Evolutionary conservation across 2,329 filamentous ascomycete species (phyloP).

Genomic region (Fusarium scirpi): DNA sequence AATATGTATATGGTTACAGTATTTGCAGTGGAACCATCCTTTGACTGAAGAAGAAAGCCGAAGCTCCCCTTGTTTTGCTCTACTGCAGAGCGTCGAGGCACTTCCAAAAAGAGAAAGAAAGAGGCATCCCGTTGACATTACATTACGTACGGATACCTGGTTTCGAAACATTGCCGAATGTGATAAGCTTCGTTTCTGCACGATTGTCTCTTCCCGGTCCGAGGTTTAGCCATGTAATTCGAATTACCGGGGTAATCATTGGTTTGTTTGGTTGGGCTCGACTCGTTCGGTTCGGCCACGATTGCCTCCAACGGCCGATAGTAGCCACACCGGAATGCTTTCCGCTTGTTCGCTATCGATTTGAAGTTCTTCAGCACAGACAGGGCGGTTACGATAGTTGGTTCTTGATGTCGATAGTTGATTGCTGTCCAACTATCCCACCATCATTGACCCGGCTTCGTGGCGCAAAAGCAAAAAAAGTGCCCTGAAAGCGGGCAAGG

Average conservation of each 20-base stretch:
- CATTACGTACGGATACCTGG: constrained; percentile 15
- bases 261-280: neutral
- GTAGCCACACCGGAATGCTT: constrained; percentile 36
- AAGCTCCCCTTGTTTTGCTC: constrained; percentile 10
- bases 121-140: constrained; percentile 4
- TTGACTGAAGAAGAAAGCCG: constrained; percentile 29
- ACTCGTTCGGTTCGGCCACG: neutral
- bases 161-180: constrained; percentile 22
- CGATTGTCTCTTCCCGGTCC: constrained; percentile 5
- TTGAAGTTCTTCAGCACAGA: constrained; percentile 15
- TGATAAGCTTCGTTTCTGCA: constrained; percentile 26
- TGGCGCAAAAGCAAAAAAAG: constrained; percentile 20
- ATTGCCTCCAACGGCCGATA: constrained; percentile 30
- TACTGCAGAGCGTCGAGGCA: constrained; percentile 1
- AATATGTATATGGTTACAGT: neutral
- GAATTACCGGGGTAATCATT: constrained; percentile 9
- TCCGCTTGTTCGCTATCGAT: constrained; percentile 19
- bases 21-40: constrained; percentile 25
- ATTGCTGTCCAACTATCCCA: neutral
- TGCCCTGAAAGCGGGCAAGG: constrained; percentile 1
- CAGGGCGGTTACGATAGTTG: neutral
- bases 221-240: constrained; percentile 36
- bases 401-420: neutral
- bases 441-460: neutral
- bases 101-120: neutral